Evolutionary conservation across 306 rosid species (phyloP), one percentile per base, ranked within the genome.

Genomic region (Cicer arietinum): DNA sequence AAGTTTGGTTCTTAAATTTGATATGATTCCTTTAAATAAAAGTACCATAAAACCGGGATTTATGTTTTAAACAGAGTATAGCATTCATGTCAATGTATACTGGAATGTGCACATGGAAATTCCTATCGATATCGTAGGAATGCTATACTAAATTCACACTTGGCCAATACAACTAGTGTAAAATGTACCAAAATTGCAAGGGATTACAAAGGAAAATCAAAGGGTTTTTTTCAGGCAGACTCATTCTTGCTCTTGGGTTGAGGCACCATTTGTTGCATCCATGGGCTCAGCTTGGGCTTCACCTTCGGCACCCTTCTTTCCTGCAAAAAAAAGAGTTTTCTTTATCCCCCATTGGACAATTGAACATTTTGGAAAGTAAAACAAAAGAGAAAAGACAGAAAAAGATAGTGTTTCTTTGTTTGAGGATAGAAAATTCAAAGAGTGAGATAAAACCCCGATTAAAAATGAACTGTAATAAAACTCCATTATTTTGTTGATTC

Each of bases 231-330:
- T 47, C 4, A 12, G 22, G 22, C 17, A 54, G 52, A 10, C 77
- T 86, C 88, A 92, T 46, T 83, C 89, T 85, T 88, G 84, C 42
- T 62, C 90, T 81, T 88, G 84, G 13, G 94, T 54, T 39, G 86
- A 80, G 8, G 88, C 96, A 50, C 69, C 90, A 46, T 80, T 79
- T 43, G 90, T 69, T 20, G 77, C 77, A 52, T 92, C 98, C 87
- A 86, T 82, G 2, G 89, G 84, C 69, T 82, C 88, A 12, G 80
- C 88, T 74, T 83, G 89, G 7, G 80, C 87, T 83, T 88, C 90
- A n/a, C 78, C 89, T 83, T 89, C 93, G 5, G 89, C 65, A 8
- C 90, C 89, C 76, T 88, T 93, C 86, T 93, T 93, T 52, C 89
- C 98, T 90, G 86, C 57, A 85, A 73, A 13, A 11, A n/a, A 40